Conservation (phyloP, 768 basidiomycete genomes). For the Pulveroboletus sp. region DNA sequence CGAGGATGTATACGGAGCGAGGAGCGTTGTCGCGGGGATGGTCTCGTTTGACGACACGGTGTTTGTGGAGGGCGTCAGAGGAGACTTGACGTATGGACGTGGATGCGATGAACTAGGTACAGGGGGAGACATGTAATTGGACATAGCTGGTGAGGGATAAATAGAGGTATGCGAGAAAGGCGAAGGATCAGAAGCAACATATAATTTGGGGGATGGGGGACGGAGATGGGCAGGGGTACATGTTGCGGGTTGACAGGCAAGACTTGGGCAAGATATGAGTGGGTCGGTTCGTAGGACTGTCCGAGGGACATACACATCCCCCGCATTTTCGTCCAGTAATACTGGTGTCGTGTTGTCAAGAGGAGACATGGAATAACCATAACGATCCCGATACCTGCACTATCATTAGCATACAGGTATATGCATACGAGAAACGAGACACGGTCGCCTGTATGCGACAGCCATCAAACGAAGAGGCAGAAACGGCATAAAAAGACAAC, state of each 20-base stretch:
- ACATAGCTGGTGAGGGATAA: conserved; percentile 28
- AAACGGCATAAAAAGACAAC: not conserved
- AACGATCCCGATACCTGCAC: conserved; percentile 25
- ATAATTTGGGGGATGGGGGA: conserved; percentile 28
- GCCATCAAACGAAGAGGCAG: not conserved
- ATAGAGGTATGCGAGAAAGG: conserved; percentile 18
- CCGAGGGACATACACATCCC: conserved; percentile 18
- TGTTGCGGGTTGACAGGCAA: conserved; percentile 5
- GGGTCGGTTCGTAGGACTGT: conserved; percentile 21
- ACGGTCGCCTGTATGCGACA: conserved; percentile 15
- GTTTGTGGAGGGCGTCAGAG: conserved; percentile 35
- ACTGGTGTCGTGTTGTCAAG: conserved; percentile 35
- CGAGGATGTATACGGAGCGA: conserved; percentile 62
- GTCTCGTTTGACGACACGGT: conserved; percentile 48
- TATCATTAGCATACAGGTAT: conserved; percentile 15
- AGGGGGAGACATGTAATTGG: conserved; percentile 19
- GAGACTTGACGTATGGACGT: conserved; percentile 20
- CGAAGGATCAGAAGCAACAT: conserved; percentile 21
- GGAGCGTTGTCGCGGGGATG: conserved; percentile 51
- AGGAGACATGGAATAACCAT: conserved; percentile 28
- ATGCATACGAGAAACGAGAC: conserved; percentile 10
- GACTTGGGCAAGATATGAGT: conserved; percentile 9
- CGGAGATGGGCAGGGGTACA: conserved; percentile 28
- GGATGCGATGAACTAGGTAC: conserved; percentile 20
- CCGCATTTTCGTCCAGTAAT: conserved; percentile 28